These are phyloP conservation scores for Talaromyces marneffei DNA, from an alignment of 2,329 filamentous ascomycete species.

Conservation along the genomic window DNA sequence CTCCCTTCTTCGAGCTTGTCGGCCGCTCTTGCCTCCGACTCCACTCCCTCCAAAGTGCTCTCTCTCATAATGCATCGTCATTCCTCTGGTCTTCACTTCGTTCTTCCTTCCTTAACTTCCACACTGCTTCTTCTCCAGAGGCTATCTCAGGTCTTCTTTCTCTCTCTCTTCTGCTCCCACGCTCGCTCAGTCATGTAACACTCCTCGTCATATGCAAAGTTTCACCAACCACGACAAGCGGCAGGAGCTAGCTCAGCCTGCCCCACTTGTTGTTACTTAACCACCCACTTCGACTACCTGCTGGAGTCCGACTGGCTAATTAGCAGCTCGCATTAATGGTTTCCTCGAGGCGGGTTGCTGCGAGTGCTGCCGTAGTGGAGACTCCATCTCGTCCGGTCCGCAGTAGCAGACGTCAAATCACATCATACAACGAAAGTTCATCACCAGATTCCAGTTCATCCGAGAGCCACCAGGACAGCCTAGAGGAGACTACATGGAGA, in stretches of 20 bases:
- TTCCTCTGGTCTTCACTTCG: background rate
- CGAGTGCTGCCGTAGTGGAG: constrained; percentile 16
- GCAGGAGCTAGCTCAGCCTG: constrained; percentile 17
- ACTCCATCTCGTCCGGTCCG: constrained; percentile 30
- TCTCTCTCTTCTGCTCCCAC: background rate
- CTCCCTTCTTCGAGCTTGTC: background rate
- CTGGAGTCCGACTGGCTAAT: constrained; percentile 14
- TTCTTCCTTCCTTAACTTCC: background rate
- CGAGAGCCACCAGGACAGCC: constrained; percentile 18
- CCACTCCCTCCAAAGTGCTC: background rate
- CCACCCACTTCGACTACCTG: constrained; percentile 12
- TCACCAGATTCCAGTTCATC: constrained; percentile 24
- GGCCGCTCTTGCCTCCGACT: constrained; percentile 3
- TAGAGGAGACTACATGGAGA: constrained; percentile 8
- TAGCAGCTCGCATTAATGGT: constrained; percentile 31
- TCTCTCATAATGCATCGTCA: background rate
- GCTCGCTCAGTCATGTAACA: background rate
- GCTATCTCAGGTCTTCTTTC: too few relatives aligned
- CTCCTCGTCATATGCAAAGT: background rate
- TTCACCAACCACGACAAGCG: constrained; percentile 6
- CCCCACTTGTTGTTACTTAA: constrained; percentile 11
- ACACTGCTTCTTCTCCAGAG: background rate
- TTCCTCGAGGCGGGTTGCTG: constrained; percentile 21
- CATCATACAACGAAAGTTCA: constrained; percentile 33
- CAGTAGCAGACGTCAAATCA: constrained; percentile 30